phyloP scores from a whole-genome alignment of 106 monocot genomes.

The Triglochin maritima region DNA sequence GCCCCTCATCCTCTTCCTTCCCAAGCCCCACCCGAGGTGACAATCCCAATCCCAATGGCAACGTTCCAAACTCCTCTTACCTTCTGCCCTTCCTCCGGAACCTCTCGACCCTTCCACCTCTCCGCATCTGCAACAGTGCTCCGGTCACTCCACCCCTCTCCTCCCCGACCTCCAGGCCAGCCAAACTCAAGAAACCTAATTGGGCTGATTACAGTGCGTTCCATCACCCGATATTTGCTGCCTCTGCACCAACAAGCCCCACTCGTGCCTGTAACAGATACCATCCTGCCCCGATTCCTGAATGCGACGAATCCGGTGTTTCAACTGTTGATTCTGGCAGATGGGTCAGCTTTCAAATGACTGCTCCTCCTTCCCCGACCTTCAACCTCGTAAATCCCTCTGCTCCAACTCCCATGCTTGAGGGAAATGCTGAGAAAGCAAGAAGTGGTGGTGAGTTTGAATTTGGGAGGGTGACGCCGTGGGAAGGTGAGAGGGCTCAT shows the following conservation, averaged over 20 bases:
- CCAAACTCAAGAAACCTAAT: conserved; percentile 49
- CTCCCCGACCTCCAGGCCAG: conserved; percentile 72
- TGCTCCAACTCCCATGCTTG: neutral
- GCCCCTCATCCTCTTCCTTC: conserved; percentile 78
- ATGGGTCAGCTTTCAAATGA: conserved; percentile 77
- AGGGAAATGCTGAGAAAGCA: conserved; percentile 10
- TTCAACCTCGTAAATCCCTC: conserved; percentile 65
- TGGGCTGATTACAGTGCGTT: conserved; percentile 33
- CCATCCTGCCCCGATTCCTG: conserved; percentile 72
- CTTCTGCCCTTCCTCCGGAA: conserved; percentile 85
- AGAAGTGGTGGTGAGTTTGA: conserved; percentile 55
- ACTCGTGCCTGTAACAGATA: conserved; percentile 36
- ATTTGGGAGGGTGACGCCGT: conserved; percentile 79
- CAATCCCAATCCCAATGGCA: conserved; percentile 19
- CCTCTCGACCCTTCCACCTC: conserved; percentile 68
- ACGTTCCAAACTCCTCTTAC: conserved; percentile 18
- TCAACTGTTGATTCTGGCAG: conserved; percentile 66
- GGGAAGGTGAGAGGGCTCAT: conserved; percentile 94
- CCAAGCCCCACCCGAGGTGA: conserved; percentile 64
- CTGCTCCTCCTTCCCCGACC: conserved; percentile 81
- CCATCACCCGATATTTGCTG: conserved; percentile 55
- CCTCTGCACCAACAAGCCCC: conserved; percentile 87
- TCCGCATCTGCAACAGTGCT: conserved; percentile 86
- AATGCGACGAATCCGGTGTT: conserved; percentile 85
- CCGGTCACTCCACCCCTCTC: conserved; percentile 92